Evolutionary conservation across 305 asterid genomes (phyloP).

Genomic region (Rubia occidens): DNA sequence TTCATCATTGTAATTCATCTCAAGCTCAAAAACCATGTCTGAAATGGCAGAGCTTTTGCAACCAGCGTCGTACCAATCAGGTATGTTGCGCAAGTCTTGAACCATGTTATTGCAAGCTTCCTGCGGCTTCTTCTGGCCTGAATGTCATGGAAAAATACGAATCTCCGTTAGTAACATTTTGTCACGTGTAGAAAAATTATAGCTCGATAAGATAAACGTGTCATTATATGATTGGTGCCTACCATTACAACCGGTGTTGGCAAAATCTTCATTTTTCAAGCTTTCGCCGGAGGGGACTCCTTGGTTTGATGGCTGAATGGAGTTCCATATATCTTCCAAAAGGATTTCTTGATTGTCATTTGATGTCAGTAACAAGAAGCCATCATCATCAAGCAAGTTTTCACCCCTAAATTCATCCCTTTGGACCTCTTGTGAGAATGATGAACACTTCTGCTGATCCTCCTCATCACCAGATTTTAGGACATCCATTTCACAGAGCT

Average conservation of each 20-base stretch:
- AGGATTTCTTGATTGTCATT: constrained; percentile 3
- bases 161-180: no score
- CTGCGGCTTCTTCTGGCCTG: neutral
- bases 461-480: constrained; percentile 2
- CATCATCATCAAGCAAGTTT: neutral
- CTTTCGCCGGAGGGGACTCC: neutral
- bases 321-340: neutral
- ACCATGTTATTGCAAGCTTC: constrained; percentile 12
- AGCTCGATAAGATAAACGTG: neutral
- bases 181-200: no score
- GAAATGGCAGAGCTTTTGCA: neutral
- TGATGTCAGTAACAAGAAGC: neutral
- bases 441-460: constrained; percentile 9
- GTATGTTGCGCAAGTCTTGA: constrained; percentile 25
- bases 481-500: neutral
- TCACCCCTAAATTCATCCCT: constrained; percentile 10
- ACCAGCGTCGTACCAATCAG: constrained; percentile 6
- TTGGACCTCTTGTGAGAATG: constrained; percentile 16
- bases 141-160: neutral
- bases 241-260: neutral
- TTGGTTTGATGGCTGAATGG: neutral
- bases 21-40: constrained; percentile 13
- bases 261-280: neutral
- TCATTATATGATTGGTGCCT: neutral
- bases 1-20: constrained; percentile 6